phyloP scores from a whole-genome alignment of 805 yeast genomes.

The Maudiozyma saulgeensis region DNA sequence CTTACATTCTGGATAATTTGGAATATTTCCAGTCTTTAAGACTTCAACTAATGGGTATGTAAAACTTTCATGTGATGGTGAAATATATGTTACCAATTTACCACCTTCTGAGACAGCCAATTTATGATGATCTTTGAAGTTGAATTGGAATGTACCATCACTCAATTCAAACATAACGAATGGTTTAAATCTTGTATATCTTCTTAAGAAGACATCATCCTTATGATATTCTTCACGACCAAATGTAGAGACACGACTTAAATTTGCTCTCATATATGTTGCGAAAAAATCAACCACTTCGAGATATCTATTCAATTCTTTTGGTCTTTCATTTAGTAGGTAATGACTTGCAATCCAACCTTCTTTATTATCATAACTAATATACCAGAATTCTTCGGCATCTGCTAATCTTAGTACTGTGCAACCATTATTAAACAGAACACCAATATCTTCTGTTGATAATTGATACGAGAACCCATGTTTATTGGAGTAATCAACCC shows the following conservation, averaged over 20 bases:
- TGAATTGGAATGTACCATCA: conserved; percentile 87
- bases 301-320: conserved; percentile 52
- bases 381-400: conserved; percentile 56
- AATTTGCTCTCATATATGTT: conserved; percentile 83
- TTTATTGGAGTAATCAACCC: conserved; percentile 96
- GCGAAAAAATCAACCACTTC: conserved; percentile 84
- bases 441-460: conserved; percentile 84
- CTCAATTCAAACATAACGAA: conserved; percentile 89
- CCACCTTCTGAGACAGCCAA: conserved; percentile 72
- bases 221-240: conserved; percentile 45
- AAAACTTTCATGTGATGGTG: conserved; percentile 63
- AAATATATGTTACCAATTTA: conserved; percentile 66
- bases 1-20: conserved; percentile 39
- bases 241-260: conserved; percentile 60
- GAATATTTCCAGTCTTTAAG: conserved; percentile 38
- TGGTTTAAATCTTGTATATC: conserved; percentile 69
- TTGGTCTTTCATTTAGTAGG: conserved; percentile 35
- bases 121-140: conserved; percentile 92
- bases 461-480: conserved; percentile 93
- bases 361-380: conserved; percentile 37
- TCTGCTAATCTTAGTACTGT: conserved; percentile 66
- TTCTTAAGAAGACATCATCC: conserved; percentile 67
- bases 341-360: conserved; percentile 50
- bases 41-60: conserved; percentile 49
- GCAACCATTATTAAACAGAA: conserved; percentile 74